Conservation (phyloP, 345 rosid species). For the Clarkia xantiana region DNA sequence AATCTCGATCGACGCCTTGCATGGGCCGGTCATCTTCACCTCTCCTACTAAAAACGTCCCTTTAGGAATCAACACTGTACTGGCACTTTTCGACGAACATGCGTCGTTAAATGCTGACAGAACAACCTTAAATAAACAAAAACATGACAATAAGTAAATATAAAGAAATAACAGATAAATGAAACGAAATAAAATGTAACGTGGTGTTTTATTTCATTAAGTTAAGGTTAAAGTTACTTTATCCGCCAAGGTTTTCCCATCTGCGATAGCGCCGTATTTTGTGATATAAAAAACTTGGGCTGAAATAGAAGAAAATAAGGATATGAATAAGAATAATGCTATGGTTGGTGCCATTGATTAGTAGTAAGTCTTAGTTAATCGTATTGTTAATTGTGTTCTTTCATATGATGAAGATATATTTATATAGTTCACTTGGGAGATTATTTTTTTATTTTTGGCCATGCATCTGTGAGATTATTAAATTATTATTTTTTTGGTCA, state of each 20-base stretch:
- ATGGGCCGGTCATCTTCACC: constrained; percentile 12
- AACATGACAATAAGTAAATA: not conserved
- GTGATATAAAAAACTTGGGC: constrained; percentile 6
- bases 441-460: no score
- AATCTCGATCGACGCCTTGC: constrained; percentile 22
- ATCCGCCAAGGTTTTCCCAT: constrained; percentile 5
- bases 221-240: not conserved
- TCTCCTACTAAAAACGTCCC: constrained; percentile 6
- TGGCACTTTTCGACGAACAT: constrained; percentile 2
- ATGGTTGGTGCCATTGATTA: no score
- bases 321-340: not conserved
- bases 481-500: no score
- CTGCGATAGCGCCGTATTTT: constrained; percentile 14
- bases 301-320: constrained; percentile 2
- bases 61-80: constrained; percentile 10
- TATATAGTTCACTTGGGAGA: no score
- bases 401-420: no score
- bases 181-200: no score
- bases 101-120: constrained; percentile 14
- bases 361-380: no score
- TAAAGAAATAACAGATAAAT: no score
- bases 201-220: no score
- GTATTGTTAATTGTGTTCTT: no score
- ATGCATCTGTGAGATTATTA: no score
- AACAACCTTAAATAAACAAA: constrained; percentile 9